phyloP scores from a whole-genome alignment of 257 asterid species.

The Capsicum rhomboideum region DNA sequence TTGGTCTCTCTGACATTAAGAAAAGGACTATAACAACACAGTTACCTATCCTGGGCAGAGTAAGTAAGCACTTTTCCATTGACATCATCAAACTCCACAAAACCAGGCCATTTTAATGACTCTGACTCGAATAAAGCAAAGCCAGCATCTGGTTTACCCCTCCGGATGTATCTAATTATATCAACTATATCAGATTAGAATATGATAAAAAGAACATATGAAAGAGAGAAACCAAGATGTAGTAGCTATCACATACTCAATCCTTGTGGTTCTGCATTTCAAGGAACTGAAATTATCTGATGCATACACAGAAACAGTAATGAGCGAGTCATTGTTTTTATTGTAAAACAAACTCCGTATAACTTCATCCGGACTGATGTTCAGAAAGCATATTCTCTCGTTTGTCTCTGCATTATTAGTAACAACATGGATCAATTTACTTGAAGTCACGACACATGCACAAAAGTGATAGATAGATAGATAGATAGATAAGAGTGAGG shows the following conservation, averaged over 20 bases:
- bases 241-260: constrained; percentile 57
- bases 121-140: constrained; percentile 92
- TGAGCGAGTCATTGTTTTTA: constrained; percentile 92
- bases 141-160: constrained; percentile 97
- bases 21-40: background rate
- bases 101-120: constrained; percentile 98
- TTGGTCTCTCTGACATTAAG: background rate
- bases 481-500: background rate
- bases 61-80: constrained; percentile 96
- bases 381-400: constrained; percentile 90
- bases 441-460: background rate
- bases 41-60: constrained; percentile 86
- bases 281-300: constrained; percentile 91
- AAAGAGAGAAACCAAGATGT: background rate
- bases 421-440: background rate
- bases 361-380: constrained; percentile 94
- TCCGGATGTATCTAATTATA: constrained; percentile 61
- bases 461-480: background rate
- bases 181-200: background rate
- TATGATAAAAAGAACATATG: background rate
- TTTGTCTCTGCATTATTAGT: constrained; percentile 21
- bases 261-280: constrained; percentile 94
- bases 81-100: constrained; percentile 98
- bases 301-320: constrained; percentile 96
- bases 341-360: constrained; percentile 95